Conservation (phyloP, 2,329 filamentous ascomycete genomes). For the Fusarium foetens region DNA sequence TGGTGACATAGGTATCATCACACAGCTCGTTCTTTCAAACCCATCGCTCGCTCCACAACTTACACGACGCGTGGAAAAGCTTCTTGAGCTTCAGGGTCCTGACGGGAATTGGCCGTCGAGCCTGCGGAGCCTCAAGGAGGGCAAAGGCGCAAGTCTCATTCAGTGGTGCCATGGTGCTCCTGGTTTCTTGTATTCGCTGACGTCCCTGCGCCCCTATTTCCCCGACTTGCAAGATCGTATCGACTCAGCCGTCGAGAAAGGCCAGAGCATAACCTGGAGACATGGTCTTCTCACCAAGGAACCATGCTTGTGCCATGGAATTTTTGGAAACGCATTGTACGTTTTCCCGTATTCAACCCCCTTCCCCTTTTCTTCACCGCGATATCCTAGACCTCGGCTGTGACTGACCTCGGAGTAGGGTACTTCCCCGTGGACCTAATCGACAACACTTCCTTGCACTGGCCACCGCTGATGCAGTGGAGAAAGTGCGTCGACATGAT, state of each 20-base stretch:
- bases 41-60: constrained; percentile 64
- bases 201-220: constrained; percentile 66
- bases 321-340: constrained; percentile 71
- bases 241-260: constrained; percentile 61
- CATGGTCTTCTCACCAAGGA: constrained; percentile 71
- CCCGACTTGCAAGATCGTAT: constrained; percentile 64
- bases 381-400: constrained; percentile 24
- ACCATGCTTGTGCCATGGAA: constrained; percentile 73
- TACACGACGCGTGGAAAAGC: constrained; percentile 60
- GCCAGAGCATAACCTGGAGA: constrained; percentile 63
- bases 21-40: constrained; percentile 71
- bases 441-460: constrained; percentile 67
- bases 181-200: constrained; percentile 68
- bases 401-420: constrained; percentile 41
- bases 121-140: constrained; percentile 54
- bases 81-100: constrained; percentile 69
- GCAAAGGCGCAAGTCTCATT: constrained; percentile 59
- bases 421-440: constrained; percentile 47
- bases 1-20: constrained; percentile 75
- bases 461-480: constrained; percentile 65
- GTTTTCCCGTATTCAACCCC: constrained; percentile 51
- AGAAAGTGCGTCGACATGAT: constrained; percentile 51
- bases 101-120: constrained; percentile 73
- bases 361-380: constrained; percentile 52
- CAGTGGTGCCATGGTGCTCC: constrained; percentile 76